Conservation (phyloP, 2,329 filamentous ascomycete genomes). For the Apiospora saccharicola region DNA sequence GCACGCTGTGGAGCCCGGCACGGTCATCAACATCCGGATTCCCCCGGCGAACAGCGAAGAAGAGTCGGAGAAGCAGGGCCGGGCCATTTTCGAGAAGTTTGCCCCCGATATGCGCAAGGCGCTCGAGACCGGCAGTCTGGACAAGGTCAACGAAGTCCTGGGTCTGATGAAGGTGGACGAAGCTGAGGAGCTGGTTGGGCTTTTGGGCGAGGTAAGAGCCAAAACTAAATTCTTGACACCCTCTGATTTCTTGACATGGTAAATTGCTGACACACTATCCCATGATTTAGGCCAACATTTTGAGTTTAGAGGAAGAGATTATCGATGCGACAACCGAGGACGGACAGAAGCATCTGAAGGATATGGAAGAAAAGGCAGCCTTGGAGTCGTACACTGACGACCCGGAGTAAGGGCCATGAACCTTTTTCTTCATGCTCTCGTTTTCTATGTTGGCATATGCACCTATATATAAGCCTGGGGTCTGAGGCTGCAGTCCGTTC, state of each 20-base stretch:
- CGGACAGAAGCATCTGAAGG: conserved; percentile 78
- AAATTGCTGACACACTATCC: conserved; percentile 36
- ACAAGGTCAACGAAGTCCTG: conserved; percentile 86
- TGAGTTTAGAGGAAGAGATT: conserved; percentile 91
- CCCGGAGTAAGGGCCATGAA: conserved; percentile 47
- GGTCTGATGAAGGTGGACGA: conserved; percentile 89
- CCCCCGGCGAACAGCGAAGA: conserved; percentile 75
- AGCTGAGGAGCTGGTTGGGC: conserved; percentile 83
- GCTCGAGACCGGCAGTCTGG: conserved; percentile 85
- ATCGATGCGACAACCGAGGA: conserved; percentile 94
- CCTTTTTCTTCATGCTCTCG: background rate
- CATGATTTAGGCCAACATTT: conserved; percentile 71
- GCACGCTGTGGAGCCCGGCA: conserved; percentile 92
- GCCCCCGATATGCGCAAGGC: conserved; percentile 81
- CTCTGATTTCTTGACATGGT: conserved; percentile 14
- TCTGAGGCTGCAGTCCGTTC: background rate
- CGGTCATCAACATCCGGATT: conserved; percentile 87
- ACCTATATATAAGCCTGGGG: background rate
- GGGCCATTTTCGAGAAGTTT: conserved; percentile 85
- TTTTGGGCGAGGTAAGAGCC: conserved; percentile 71
- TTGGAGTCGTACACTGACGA: conserved; percentile 47
- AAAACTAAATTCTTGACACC: conserved; percentile 43
- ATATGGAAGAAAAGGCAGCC: conserved; percentile 69
- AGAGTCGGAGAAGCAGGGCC: conserved; percentile 66
- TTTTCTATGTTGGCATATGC: background rate